Conservation (phyloP, 345 rosid species). For the Euphorbia pulcherrima region DNA sequence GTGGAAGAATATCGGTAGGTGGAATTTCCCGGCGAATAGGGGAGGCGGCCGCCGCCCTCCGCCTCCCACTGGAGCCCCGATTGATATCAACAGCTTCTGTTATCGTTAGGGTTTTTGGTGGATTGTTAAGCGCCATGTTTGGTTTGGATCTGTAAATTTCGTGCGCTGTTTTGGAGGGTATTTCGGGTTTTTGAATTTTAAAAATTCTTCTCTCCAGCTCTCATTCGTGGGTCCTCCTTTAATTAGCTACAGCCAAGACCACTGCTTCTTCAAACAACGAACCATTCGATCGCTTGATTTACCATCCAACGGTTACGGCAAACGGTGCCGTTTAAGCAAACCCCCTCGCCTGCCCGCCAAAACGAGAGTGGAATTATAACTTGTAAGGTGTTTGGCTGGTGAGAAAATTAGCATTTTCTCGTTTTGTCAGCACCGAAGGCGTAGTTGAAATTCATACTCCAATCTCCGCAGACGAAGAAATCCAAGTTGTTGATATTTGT, state of each 20-base stretch:
- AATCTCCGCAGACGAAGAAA: slow-evolving; percentile 16
- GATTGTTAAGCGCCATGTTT: slow-evolving; percentile 20
- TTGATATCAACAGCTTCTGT: neutral
- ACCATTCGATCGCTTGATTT: neutral
- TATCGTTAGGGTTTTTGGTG: neutral
- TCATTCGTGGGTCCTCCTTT: neutral
- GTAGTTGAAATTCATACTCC: neutral
- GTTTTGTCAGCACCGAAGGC: slow-evolving; percentile 21
- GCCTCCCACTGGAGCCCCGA: slow-evolving; percentile 6
- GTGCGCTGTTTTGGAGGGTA: slow-evolving; percentile 18
- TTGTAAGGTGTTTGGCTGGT: slow-evolving; percentile 14
- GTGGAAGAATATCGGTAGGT: no score
- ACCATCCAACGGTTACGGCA: slow-evolving; percentile 6
- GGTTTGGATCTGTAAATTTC: slow-evolving; percentile 13
- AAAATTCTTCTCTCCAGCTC: neutral
- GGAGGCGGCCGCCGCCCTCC: no score
- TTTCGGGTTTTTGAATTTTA: slow-evolving; percentile 19
- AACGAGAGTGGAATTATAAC: neutral
- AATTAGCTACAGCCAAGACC: neutral
- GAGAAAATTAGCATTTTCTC: slow-evolving; percentile 5
- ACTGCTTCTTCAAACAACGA: no score
- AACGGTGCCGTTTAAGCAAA: slow-evolving; percentile 7
- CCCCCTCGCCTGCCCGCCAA: neutral
- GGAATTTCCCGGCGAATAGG: no score
- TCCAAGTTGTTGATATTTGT: slow-evolving; percentile 16